These are phyloP conservation scores for Fusarium scirpi DNA, from an alignment of 2,329 filamentous ascomycete species.

Conservation along the genomic window DNA sequence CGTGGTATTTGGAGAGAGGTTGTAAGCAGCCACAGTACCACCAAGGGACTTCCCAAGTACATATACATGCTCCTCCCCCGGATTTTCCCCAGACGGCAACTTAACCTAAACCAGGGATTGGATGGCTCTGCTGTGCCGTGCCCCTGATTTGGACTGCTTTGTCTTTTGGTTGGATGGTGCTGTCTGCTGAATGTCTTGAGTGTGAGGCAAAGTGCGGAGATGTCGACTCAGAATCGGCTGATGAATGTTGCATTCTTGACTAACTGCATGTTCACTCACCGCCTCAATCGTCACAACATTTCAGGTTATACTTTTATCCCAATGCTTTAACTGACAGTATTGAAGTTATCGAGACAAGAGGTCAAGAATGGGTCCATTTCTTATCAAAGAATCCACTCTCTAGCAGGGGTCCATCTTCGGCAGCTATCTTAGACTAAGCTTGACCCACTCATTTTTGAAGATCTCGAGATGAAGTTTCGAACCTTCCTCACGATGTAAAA, in stretches of 20 bases:
- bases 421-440: constrained; percentile 15
- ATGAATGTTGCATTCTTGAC: constrained; percentile 32
- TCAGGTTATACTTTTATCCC: background rate
- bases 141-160: constrained; percentile 26
- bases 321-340: background rate
- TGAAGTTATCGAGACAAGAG: background rate
- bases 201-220: constrained; percentile 28
- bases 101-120: constrained; percentile 5
- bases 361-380: constrained; percentile 28
- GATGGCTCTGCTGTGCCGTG: background rate
- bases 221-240: constrained; percentile 28
- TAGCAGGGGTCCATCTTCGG: constrained; percentile 34
- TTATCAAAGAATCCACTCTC: constrained; percentile 25
- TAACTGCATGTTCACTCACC: constrained; percentile 21
- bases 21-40: constrained; percentile 24
- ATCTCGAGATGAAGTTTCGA: constrained; percentile 20
- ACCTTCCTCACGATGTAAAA: constrained; percentile 4
- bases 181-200: constrained; percentile 10
- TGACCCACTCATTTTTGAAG: constrained; percentile 23
- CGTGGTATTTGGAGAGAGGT: constrained; percentile 31
- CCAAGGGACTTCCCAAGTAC: constrained; percentile 26
- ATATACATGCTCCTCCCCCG: constrained; percentile 15
- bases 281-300: background rate
- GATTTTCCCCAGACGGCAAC: constrained; percentile 36
- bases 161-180: constrained; percentile 25